Evolutionary conservation across 331 rosid species (phyloP).

Genomic region (Quercus phellos): DNA sequence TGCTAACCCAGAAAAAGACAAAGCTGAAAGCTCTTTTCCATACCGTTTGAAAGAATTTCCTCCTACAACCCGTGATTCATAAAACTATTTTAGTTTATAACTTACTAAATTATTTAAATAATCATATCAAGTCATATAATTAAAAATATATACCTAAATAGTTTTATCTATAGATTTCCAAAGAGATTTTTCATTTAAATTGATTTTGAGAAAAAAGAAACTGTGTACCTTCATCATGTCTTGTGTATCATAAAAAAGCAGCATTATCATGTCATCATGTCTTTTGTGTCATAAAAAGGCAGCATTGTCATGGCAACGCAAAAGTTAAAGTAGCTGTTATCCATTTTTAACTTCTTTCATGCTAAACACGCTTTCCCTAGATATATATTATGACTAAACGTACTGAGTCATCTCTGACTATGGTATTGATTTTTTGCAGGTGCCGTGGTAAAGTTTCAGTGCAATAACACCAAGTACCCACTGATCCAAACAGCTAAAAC

Average conservation of each 20-base stretch:
- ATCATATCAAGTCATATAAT: no score
- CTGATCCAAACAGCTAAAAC: conserved; percentile 22
- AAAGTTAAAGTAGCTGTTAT: not conserved
- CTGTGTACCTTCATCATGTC: not conserved
- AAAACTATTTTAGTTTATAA: no score
- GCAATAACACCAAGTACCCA: conserved; percentile 62
- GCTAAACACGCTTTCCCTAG: not conserved
- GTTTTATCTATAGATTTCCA: no score
- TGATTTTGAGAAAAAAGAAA: no score
- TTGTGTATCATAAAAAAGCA: not conserved
- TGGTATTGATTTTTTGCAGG: conserved; percentile 30
- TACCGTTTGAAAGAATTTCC: no score
- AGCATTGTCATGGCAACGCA: not conserved
- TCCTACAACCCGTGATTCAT: no score
- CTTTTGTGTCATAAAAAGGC: not conserved
- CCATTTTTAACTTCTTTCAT: not conserved
- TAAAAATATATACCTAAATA: no score
- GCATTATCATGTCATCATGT: not conserved
- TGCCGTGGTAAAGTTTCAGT: conserved; percentile 57
- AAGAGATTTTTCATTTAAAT: no score
- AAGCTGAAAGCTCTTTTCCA: no score
- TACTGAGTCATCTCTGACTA: no score
- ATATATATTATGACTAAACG: not conserved
- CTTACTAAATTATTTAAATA: no score
- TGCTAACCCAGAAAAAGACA: no score